A percentile compares a stretch with the other conserved stretches of the same genome.
Conservation (phyloP, 2,329 filamentous ascomycete species). For the Ceratocystis smalleyi region DNA sequence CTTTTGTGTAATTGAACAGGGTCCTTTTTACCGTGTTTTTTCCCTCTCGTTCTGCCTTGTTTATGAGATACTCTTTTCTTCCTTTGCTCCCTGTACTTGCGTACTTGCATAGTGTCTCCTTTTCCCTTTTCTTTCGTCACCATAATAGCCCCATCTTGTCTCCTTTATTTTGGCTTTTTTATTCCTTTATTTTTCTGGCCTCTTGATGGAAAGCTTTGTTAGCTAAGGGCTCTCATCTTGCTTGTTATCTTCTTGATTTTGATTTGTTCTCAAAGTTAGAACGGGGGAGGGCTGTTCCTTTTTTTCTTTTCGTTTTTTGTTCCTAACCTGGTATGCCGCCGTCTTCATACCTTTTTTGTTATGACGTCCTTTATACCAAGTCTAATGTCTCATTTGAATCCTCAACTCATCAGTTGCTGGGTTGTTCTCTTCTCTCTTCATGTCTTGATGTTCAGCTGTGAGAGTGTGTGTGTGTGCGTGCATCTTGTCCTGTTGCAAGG, state of each 20-base stretch:
- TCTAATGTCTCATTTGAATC: constrained; percentile 3
- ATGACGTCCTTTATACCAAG: constrained; percentile 5
- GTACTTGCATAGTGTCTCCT: not conserved
- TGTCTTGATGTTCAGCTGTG: not conserved
- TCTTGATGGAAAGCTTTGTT: too few species aligned
- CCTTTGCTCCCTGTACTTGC: constrained; percentile 17
- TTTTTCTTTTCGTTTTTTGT: not conserved
- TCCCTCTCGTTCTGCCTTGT: not conserved
- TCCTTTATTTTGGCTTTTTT: not conserved
- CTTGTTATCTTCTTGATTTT: constrained; percentile 8
- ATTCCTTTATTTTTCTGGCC: not conserved
- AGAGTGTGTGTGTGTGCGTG: not conserved
- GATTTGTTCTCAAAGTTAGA: not conserved
- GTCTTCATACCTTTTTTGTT: not conserved
- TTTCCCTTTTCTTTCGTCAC: not conserved
- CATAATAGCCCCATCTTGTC: not conserved
- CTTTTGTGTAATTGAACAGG: constrained; percentile 17
- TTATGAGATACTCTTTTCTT: constrained; percentile 11
- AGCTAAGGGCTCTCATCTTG: too few species aligned
- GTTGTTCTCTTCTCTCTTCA: not conserved
- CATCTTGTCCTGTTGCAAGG: too few species aligned
- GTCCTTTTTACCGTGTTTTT: constrained; percentile 12
- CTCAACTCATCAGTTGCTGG: constrained; percentile 1
- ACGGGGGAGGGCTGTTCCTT: not conserved
- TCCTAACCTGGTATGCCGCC: not conserved